These are phyloP conservation scores for Dothistroma pini DNA, from an alignment of 2,329 filamentous ascomycete species.

Conservation along the genomic window DNA sequence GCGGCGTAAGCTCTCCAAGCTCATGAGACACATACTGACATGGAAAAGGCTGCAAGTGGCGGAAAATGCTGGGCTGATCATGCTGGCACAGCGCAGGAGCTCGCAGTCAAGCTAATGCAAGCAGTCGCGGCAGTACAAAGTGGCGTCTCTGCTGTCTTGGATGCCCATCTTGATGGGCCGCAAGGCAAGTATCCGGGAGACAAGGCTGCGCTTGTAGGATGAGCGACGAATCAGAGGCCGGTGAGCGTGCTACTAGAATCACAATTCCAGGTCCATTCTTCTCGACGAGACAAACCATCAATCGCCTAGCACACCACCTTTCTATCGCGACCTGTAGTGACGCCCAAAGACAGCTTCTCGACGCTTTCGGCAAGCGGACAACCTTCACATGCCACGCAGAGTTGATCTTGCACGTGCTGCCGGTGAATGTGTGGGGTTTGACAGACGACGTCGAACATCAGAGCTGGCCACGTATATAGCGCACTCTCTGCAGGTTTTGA, in stretches of 20 bases:
- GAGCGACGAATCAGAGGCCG: neutral
- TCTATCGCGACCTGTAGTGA: neutral
- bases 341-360: neutral
- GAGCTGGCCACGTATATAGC: neutral
- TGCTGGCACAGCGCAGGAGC: slow-evolving; percentile 54
- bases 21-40: neutral
- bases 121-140: slow-evolving; percentile 57
- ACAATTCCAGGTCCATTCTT: neutral
- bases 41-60: slow-evolving; percentile 52
- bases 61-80: slow-evolving; percentile 59
- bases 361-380: neutral
- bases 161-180: slow-evolving; percentile 57
- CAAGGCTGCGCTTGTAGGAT: slow-evolving; percentile 27
- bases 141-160: slow-evolving; percentile 59
- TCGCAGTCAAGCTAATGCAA: slow-evolving; percentile 52
- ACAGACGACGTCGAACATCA: neutral
- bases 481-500: neutral
- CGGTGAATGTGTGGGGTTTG: neutral
- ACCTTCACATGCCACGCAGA: neutral
- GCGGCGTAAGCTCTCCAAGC: too few relatives aligned
- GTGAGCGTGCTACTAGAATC: neutral
- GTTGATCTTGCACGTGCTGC: neutral
- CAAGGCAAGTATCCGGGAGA: slow-evolving; percentile 51
- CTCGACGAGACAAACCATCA: neutral
- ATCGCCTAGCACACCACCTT: neutral